phyloP scores from a whole-genome alignment of 2,329 filamentous ascomycete genomes.

The Aspergillus versicolor region DNA sequence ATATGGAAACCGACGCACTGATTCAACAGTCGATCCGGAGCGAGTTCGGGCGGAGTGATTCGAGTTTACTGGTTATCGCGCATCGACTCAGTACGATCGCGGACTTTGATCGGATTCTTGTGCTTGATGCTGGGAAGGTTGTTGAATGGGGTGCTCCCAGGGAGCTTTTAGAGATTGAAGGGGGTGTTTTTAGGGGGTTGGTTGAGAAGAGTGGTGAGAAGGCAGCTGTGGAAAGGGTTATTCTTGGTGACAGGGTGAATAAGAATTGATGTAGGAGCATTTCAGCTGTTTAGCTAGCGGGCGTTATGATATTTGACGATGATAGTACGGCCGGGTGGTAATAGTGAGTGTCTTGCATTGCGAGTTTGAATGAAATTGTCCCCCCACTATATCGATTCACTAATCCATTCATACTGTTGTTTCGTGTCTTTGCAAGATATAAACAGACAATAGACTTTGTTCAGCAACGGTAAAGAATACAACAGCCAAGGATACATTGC shows the following conservation, averaged over 20 bases:
- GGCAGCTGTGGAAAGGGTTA: constrained; percentile 18
- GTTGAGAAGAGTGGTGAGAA: constrained; percentile 38
- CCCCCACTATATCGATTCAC: no score
- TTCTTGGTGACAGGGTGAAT: not conserved
- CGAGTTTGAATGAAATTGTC: not conserved
- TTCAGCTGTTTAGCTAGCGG: not conserved
- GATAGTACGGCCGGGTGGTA: not conserved
- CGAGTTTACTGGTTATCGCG: constrained; percentile 67
- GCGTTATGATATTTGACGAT: not conserved
- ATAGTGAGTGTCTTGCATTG: not conserved
- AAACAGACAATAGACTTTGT: no score
- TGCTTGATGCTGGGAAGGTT: constrained; percentile 66
- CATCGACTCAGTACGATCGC: constrained; percentile 58
- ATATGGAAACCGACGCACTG: constrained; percentile 71
- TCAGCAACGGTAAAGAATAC: no score
- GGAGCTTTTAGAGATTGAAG: constrained; percentile 57
- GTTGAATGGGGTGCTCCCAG: constrained; percentile 66
- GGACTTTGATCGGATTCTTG: constrained; percentile 72
- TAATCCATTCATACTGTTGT: no score
- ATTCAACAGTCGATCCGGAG: constrained; percentile 73
- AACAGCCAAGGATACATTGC: no score
- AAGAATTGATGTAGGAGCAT: not conserved
- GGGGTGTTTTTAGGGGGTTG: constrained; percentile 60
- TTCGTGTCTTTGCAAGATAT: no score
- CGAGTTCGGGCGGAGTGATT: constrained; percentile 59